Evolutionary conservation across 2,329 filamentous ascomycete species (phyloP), one percentile per base, ranked within the genome.

Genomic region (Thelonectria olida): DNA sequence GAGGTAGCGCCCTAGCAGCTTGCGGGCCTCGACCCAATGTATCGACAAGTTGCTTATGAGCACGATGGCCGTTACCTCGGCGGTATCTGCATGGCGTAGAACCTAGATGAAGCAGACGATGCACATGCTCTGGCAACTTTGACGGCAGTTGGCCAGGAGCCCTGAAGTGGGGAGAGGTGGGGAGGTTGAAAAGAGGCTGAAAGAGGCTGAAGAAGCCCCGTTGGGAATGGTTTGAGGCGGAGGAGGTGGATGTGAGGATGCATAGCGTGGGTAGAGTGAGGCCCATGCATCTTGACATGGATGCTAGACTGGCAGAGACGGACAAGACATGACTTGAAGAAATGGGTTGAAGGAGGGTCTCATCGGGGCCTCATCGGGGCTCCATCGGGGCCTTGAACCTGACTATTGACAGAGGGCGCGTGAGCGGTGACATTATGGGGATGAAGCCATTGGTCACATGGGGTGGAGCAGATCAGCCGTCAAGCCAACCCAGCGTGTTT

Each of bases 381-480:
- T 39, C 28, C 49, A 41, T 41, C 38, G 39, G 42, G 39, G 41
- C 52, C 52, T 42, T 34, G 48, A 41, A 34, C 31, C 31, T 34
- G 31, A 34, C 31, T 34, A 34, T 34, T 34, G 31, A 23, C 8
- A 4, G 6, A 31, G 54, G 47, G 54, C 57, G 58, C 51, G 57
- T 60, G 59, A 54, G 50, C 58, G 63, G 20, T n/a, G 42, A 59
- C 39, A 57, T 57, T 36, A 58, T 54, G 38, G 54, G 54, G 44
- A 51, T 58, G 27, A 47, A 36, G 51, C 38, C 47, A 57, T 54
- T 63, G 54, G 60, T 63, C 66, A 67, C 62, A 67, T 57, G 62
- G 50, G 41, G 50, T 60, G 27, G 44, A 47, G 48, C 41, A 50
- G 63, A 41, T 58, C 28, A 57, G 31, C 13, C 20, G 9, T 41